A percentile compares a stretch with the other conserved stretches of the same genome.
phyloP scores from a whole-genome alignment of 1,284 basidiomycete genomes.

The Boletellus deceptivus region DNA sequence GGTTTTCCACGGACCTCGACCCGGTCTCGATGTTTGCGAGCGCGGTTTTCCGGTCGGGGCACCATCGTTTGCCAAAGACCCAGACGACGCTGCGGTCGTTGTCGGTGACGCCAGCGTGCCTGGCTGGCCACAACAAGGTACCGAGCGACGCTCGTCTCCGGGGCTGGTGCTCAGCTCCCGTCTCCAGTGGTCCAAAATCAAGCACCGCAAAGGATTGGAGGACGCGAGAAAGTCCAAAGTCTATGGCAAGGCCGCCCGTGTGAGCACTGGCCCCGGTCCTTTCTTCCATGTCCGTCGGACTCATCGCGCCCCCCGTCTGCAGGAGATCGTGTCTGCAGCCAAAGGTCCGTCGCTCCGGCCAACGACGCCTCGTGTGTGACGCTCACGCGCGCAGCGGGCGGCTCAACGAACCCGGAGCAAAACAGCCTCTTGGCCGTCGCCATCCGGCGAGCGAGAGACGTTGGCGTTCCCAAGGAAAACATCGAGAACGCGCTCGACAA shows the following conservation, averaged over 20 bases:
- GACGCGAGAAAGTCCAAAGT: conserved; percentile 65
- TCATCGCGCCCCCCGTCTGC: not conserved
- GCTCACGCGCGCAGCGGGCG: conserved; percentile 48
- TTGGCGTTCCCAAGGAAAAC: conserved; percentile 76
- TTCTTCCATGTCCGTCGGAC: not conserved
- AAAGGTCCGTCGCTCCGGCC: conserved; percentile 46
- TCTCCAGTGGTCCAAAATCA: conserved; percentile 83
- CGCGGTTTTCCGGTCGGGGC: conserved; percentile 3
- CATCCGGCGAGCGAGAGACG: conserved; percentile 59
- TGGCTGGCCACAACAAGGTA: conserved; percentile 72
- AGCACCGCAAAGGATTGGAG: conserved; percentile 72
- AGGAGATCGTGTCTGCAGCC: conserved; percentile 74
- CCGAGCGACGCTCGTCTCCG: not conserved
- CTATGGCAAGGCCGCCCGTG: conserved; percentile 59
- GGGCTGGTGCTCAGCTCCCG: conserved; percentile 5
- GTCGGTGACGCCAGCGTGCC: conserved; percentile 33
- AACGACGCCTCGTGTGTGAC: not conserved
- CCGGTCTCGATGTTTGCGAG: conserved; percentile 12
- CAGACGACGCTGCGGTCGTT: conserved; percentile 33
- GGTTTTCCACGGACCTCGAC: conserved; percentile 13
- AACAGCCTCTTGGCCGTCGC: conserved; percentile 64
- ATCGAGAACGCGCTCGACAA: conserved; percentile 70
- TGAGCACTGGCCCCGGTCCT: conserved; percentile 36
- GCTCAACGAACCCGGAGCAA: conserved; percentile 60
- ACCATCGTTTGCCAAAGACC: not conserved